A percentile compares a stretch with the other conserved stretches of the same genome.
Conservation (phyloP, 305 asterid genomes). For the Withania somnifera region DNA sequence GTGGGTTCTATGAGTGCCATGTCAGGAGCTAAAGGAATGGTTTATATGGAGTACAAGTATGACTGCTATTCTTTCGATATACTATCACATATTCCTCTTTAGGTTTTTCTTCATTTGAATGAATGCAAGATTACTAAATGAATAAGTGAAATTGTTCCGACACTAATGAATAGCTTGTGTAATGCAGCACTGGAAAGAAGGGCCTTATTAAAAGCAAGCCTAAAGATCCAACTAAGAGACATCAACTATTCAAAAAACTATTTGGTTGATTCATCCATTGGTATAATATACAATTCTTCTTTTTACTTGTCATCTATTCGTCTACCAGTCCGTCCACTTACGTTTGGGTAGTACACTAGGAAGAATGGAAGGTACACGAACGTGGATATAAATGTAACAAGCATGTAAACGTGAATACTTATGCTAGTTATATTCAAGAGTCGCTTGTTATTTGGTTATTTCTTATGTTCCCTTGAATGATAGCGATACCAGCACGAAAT, state of each 20-base stretch:
- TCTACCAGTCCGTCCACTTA: not conserved
- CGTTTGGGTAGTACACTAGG: not conserved
- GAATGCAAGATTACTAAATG: not conserved
- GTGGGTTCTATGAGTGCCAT: conserved; percentile 67
- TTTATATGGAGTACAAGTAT: conserved; percentile 78
- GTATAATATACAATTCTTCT: not conserved
- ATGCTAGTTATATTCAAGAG: too few species aligned
- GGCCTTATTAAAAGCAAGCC: conserved; percentile 66
- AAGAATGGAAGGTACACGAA: not conserved
- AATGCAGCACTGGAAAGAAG: conserved; percentile 54
- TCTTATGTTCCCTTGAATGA: too few species aligned
- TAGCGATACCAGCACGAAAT: too few species aligned
- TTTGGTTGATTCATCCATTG: conserved; percentile 28
- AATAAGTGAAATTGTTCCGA: not conserved
- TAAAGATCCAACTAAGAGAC: conserved; percentile 78
- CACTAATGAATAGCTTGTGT: not conserved
- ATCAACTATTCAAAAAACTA: conserved; percentile 70
- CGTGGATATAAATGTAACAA: not conserved
- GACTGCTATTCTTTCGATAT: not conserved
- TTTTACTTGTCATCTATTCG: not conserved
- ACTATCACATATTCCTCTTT: not conserved
- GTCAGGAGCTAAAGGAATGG: conserved; percentile 92
- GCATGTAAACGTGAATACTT: too few species aligned
- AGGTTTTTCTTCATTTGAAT: not conserved
- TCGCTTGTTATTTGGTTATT: too few species aligned